Percentiles rank a stretch among this genome's conserved stretches.
Evolutionary conservation across 805 yeast species (phyloP).

Genomic region (Saturnispora ahearnii): DNA sequence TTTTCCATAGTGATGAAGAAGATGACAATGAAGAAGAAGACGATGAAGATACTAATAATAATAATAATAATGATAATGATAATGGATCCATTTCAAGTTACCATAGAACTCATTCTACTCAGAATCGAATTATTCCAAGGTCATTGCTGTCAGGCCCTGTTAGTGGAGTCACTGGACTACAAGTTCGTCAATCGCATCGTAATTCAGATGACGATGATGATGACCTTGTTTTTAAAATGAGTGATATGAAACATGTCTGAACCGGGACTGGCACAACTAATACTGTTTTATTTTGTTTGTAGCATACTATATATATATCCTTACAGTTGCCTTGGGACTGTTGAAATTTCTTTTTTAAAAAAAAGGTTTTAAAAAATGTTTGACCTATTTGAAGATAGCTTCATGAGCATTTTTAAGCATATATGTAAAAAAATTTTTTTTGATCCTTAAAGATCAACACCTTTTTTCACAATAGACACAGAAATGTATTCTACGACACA

Average conservation of each 20-base stretch:
- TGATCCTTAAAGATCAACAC: not conserved
- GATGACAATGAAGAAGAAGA: slow-evolving; percentile 20
- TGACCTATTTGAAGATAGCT: too few relatives aligned
- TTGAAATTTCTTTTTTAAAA: not conserved
- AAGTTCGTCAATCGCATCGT: not conserved
- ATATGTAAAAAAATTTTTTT: not conserved
- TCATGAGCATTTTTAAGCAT: not conserved
- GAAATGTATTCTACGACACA: slow-evolving; percentile 8
- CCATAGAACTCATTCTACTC: not conserved
- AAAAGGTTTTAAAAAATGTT: too few relatives aligned
- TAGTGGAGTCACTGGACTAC: not conserved
- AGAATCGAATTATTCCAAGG: not conserved
- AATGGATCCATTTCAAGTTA: not conserved
- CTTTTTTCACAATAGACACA: not conserved
- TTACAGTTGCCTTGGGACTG: not conserved
- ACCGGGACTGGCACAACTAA: not conserved
- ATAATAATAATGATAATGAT: not conserved
- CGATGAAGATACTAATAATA: not conserved
- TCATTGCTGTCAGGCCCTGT: not conserved
- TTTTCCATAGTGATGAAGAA: slow-evolving; percentile 28
- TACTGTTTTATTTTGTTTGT: not conserved
- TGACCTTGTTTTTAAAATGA: slow-evolving; percentile 59
- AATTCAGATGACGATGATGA: slow-evolving; percentile 49
- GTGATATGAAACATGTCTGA: slow-evolving; percentile 44
- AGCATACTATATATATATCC: not conserved